Conservation (phyloP, 176 grass and related monocot genomes). For the Phragmites australis region DNA sequence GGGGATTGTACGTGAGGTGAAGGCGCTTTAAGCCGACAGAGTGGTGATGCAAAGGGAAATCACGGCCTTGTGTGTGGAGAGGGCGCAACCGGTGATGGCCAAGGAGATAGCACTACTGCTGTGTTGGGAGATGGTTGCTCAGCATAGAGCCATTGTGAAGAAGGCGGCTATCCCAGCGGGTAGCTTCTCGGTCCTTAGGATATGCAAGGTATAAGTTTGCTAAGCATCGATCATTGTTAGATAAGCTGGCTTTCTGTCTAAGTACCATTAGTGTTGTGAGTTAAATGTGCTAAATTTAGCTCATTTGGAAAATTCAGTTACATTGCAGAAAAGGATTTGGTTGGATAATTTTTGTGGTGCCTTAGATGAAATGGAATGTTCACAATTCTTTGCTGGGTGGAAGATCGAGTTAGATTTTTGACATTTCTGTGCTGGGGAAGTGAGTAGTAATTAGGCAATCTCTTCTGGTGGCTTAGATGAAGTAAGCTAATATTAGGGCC, state of each 20-base stretch:
- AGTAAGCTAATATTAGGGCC: background rate
- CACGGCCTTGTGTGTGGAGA: slow-evolving; percentile 56
- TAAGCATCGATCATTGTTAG: background rate
- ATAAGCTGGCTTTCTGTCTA: background rate
- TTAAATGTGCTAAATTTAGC: background rate
- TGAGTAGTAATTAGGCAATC: background rate
- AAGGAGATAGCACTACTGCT: slow-evolving; percentile 67
- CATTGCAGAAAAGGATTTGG: background rate
- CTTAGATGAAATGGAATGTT: background rate
- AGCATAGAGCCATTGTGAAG: slow-evolving; percentile 45
- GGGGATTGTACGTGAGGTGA: slow-evolving; percentile 56
- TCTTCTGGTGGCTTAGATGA: background rate
- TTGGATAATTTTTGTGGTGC: background rate
- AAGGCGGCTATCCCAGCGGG: slow-evolving; percentile 18
- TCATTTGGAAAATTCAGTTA: slow-evolving; percentile 18
- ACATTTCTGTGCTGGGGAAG: background rate
- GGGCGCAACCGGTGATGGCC: slow-evolving; percentile 59
- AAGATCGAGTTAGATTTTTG: background rate
- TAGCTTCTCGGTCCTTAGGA: slow-evolving; percentile 54
- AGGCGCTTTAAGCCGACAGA: slow-evolving; percentile 70
- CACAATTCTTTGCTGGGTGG: background rate
- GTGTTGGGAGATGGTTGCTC: slow-evolving; percentile 56
- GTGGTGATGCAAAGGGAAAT: slow-evolving; percentile 58
- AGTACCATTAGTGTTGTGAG: background rate
- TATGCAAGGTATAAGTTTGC: slow-evolving; percentile 67